Conservation (phyloP, 2,329 filamentous ascomycete species). For the Calonectria multiphialidica region DNA sequence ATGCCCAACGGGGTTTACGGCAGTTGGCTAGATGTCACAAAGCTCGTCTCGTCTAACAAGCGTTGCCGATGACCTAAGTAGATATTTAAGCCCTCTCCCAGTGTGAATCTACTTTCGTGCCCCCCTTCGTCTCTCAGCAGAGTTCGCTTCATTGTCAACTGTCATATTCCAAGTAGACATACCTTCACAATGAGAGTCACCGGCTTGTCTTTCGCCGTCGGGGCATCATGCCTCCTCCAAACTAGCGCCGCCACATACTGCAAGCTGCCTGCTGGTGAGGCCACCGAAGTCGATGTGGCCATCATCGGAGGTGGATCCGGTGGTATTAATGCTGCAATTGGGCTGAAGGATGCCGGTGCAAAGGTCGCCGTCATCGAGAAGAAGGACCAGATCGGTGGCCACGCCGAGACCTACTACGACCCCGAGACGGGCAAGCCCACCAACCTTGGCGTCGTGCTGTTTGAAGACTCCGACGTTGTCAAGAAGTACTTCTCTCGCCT, state of each 20-base stretch:
- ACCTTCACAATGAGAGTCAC: neutral
- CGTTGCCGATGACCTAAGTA: neutral
- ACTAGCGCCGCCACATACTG: neutral
- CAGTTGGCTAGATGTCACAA: neutral
- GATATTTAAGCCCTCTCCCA: neutral
- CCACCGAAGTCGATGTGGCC: constrained; percentile 30
- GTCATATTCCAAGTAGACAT: neutral
- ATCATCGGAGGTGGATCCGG: constrained; percentile 34
- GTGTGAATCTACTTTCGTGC: too few relatives aligned
- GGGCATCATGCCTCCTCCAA: neutral
- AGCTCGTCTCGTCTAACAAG: neutral
- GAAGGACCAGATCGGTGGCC: constrained; percentile 32
- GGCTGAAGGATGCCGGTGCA: constrained; percentile 32
- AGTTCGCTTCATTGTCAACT: neutral
- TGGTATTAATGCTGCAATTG: constrained; percentile 33
- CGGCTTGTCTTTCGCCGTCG: neutral
- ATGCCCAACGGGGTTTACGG: neutral
- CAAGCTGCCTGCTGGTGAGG: neutral
- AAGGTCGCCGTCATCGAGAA: constrained; percentile 38
- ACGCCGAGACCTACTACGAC: constrained; percentile 37
- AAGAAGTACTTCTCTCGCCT: constrained; percentile 31
- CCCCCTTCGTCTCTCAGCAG: neutral
- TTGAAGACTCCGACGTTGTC: constrained; percentile 28
- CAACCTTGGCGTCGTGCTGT: constrained; percentile 31
- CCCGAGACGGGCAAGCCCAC: constrained; percentile 12